Percentiles rank a stretch among this genome's conserved stretches.
Conservation (phyloP, 257 asterid species). For the Solanum sejunctum region DNA sequence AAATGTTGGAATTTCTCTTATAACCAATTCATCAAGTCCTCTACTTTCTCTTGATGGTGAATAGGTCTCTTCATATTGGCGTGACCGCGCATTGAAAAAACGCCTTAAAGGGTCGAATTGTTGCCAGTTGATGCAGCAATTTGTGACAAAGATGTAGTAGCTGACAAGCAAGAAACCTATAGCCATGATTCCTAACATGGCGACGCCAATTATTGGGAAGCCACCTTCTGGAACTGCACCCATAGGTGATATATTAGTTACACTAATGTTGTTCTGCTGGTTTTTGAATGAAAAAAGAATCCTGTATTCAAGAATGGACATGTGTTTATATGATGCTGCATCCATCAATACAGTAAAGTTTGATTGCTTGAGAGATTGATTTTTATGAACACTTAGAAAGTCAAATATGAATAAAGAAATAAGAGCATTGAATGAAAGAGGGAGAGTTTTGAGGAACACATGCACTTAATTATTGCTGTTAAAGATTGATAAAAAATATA, state of each 20-base stretch:
- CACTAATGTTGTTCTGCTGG: slow-evolving; percentile 8
- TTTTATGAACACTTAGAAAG: slow-evolving; percentile 15
- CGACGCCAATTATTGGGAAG: slow-evolving; percentile 64
- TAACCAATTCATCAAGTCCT: slow-evolving; percentile 59
- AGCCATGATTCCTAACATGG: slow-evolving; percentile 54
- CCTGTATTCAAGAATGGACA: slow-evolving; percentile 13
- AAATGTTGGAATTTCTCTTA: slow-evolving; percentile 60
- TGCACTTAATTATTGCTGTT: slow-evolving; percentile 1
- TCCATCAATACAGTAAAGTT: slow-evolving; percentile 9
- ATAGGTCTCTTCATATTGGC: slow-evolving; percentile 20
- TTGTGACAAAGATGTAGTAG: slow-evolving; percentile 57
- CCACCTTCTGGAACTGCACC: slow-evolving; percentile 22
- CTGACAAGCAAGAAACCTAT: slow-evolving; percentile 47
- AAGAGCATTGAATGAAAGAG: slow-evolving; percentile 4
- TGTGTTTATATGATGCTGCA: slow-evolving; percentile 2
- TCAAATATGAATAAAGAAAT: slow-evolving; percentile 12
- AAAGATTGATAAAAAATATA: background rate
- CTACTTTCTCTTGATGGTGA: slow-evolving; percentile 46
- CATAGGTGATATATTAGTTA: slow-evolving; percentile 16
- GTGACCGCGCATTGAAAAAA: slow-evolving; percentile 19
- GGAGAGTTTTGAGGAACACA: slow-evolving; percentile 18
- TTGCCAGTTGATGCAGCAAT: slow-evolving; percentile 69
- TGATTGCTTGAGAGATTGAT: background rate
- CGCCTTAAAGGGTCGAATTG: slow-evolving; percentile 49
- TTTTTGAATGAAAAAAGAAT: slow-evolving; percentile 18